These are phyloP conservation scores for Grigorovia transvaalensis DNA, from an alignment of 805 yeast species.

Conservation along the genomic window DNA sequence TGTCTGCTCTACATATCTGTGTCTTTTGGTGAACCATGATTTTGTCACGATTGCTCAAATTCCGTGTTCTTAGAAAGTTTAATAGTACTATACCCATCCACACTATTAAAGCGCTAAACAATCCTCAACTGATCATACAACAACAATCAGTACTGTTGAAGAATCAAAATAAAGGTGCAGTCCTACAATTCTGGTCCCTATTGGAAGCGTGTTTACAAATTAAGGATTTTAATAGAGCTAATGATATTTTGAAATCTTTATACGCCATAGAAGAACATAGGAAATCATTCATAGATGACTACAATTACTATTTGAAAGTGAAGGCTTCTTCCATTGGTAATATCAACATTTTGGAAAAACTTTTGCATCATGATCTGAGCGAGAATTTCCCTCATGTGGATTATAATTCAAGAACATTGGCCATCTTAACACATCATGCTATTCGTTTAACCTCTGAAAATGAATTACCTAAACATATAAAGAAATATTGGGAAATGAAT, in stretches of 20 bases:
- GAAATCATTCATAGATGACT: constrained; percentile 49
- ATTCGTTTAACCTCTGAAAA: constrained; percentile 9
- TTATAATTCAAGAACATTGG: constrained; percentile 49
- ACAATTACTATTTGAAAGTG: constrained; percentile 50
- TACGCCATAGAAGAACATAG: constrained; percentile 36
- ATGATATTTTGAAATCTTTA: constrained; percentile 52
- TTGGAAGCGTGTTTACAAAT: constrained; percentile 69
- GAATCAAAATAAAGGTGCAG: constrained; percentile 38
- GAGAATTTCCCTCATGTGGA: constrained; percentile 25
- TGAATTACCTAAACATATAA: constrained; percentile 2
- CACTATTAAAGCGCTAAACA: not conserved
- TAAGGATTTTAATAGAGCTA: constrained; percentile 59
- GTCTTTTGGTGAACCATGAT: not conserved
- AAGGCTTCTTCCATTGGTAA: constrained; percentile 8
- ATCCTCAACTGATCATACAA: not conserved
- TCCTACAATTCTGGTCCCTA: constrained; percentile 59
- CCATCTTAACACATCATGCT: constrained; percentile 46
- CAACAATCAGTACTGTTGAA: not conserved
- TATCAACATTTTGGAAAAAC: constrained; percentile 32
- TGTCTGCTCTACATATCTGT: no score
- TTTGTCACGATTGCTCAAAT: not conserved
- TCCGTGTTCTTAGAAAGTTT: not conserved
- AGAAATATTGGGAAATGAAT: constrained; percentile 17
- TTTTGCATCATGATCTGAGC: constrained; percentile 35
- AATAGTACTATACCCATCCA: not conserved